These are phyloP conservation scores for Geosmithia flava DNA, from an alignment of 2,329 filamentous ascomycete species.

Conservation along the genomic window DNA sequence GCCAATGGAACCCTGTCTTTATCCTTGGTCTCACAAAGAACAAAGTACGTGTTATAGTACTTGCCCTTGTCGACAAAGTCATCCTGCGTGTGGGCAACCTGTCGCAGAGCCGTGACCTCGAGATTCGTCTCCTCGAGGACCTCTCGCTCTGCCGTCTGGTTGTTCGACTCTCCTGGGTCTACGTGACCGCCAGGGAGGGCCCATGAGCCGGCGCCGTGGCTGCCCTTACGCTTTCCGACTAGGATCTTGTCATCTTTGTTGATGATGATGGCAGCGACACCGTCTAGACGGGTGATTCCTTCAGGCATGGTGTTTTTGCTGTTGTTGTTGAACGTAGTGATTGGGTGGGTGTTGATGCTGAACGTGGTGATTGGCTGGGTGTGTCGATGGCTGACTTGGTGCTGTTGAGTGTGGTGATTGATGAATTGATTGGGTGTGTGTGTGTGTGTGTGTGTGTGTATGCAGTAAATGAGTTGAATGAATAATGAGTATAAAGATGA, in stretches of 20 bases:
- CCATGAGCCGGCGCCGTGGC: conserved; percentile 42
- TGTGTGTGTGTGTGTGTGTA: too few relatives aligned
- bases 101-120: conserved; percentile 30
- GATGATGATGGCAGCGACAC: conserved; percentile 33
- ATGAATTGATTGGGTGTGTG: too few relatives aligned
- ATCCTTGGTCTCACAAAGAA: conserved; percentile 33
- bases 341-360: too few relatives aligned
- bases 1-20: conserved; percentile 33
- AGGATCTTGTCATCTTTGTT: conserved; percentile 30
- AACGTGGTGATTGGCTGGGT: too few relatives aligned
- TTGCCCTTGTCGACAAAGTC: conserved; percentile 45
- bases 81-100: conserved; percentile 52
- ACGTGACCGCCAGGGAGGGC: conserved; percentile 67
- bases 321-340: neutral
- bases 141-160: conserved; percentile 50
- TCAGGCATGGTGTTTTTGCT: neutral
- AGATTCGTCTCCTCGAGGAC: conserved; percentile 60
- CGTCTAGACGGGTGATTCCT: conserved; percentile 25
- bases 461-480: too few relatives aligned
- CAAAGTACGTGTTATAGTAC: conserved; percentile 67
- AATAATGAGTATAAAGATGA: too few relatives aligned
- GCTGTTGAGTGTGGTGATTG: too few relatives aligned
- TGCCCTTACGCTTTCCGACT: conserved; percentile 32
- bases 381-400: too few relatives aligned
- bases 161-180: conserved; percentile 49